These are phyloP conservation scores for Vaccinium darrowii DNA, from an alignment of 148 eudicot genomes.

Conservation along the genomic window DNA sequence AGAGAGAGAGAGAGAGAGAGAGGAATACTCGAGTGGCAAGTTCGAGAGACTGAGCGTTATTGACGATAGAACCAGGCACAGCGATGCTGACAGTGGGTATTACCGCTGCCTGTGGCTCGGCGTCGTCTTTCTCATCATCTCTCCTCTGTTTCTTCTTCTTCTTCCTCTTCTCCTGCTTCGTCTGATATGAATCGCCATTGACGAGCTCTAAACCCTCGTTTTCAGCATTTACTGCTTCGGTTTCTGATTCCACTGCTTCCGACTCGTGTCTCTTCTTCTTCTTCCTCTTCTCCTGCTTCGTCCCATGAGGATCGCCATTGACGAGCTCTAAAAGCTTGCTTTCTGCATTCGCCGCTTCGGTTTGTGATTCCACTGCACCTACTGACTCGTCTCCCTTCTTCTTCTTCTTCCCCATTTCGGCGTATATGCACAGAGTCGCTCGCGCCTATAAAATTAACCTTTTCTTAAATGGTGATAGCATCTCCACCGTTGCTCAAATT, in stretches of 20 bases:
- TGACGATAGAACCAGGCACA: slow-evolving; percentile 74
- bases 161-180: slow-evolving; percentile 29
- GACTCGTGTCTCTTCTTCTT: too few relatives aligned
- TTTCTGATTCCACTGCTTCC: too few relatives aligned
- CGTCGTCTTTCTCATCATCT: slow-evolving; percentile 9
- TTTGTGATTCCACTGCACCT: too few relatives aligned
- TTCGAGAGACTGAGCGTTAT: slow-evolving; percentile 86
- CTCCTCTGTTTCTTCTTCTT: slow-evolving; percentile 24
- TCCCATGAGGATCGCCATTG: too few relatives aligned
- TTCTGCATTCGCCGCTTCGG: too few relatives aligned
- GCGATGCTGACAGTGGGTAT: slow-evolving; percentile 70
- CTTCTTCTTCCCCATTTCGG: slow-evolving; percentile 38
- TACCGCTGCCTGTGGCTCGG: slow-evolving; percentile 19
- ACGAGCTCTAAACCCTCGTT: slow-evolving; percentile 12
- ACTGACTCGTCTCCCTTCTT: slow-evolving; percentile 31
- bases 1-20: background rate
- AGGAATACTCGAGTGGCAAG: slow-evolving; percentile 89
- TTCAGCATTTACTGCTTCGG: background rate
- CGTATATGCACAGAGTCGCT: background rate
- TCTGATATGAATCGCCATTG: slow-evolving; percentile 32
- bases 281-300: too few relatives aligned
- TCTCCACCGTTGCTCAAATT: too few relatives aligned
- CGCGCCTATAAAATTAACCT: too few relatives aligned
- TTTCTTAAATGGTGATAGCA: too few relatives aligned
- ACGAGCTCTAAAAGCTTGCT: too few relatives aligned